These are phyloP conservation scores for Alternaria triticimaculans DNA, from an alignment of 2,329 filamentous ascomycete species.

Conservation along the genomic window DNA sequence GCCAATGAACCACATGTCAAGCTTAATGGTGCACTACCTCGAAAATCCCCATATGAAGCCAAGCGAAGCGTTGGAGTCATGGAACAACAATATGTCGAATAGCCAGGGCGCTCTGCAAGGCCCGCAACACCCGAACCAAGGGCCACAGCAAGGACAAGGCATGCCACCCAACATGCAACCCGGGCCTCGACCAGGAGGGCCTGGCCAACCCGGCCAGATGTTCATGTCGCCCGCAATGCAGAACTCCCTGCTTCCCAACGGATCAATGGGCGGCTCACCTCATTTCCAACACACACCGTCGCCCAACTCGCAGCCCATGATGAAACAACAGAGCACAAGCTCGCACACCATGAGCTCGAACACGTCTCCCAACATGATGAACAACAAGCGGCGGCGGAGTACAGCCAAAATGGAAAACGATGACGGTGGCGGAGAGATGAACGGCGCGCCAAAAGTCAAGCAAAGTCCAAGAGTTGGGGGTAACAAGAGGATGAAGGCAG, in stretches of 20 bases:
- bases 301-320: constrained; percentile 59
- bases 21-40: constrained; percentile 64
- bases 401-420: constrained; percentile 66
- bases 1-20: constrained; percentile 69
- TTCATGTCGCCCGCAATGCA: constrained; percentile 66
- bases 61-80: constrained; percentile 61
- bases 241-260: constrained; percentile 59
- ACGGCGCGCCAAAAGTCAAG: constrained; percentile 58
- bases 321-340: constrained; percentile 64
- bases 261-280: constrained; percentile 58
- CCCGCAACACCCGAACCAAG: constrained; percentile 17
- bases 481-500: constrained; percentile 45
- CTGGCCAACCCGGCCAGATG: constrained; percentile 42
- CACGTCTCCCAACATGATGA: constrained; percentile 67
- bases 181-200: constrained; percentile 41
- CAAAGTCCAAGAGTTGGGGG: constrained; percentile 54
- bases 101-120: constrained; percentile 25
- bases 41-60: constrained; percentile 61
- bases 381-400: constrained; percentile 66
- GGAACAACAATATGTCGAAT: constrained; percentile 55
- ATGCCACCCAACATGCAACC: constrained; percentile 42
- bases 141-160: constrained; percentile 33
- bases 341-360: constrained; percentile 63
- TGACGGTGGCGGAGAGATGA: constrained; percentile 52
- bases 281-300: constrained; percentile 56